These are phyloP conservation scores for Cladosporium austrohemisphaericum DNA, from an alignment of 2,329 filamentous ascomycete genomes.

Conservation along the genomic window DNA sequence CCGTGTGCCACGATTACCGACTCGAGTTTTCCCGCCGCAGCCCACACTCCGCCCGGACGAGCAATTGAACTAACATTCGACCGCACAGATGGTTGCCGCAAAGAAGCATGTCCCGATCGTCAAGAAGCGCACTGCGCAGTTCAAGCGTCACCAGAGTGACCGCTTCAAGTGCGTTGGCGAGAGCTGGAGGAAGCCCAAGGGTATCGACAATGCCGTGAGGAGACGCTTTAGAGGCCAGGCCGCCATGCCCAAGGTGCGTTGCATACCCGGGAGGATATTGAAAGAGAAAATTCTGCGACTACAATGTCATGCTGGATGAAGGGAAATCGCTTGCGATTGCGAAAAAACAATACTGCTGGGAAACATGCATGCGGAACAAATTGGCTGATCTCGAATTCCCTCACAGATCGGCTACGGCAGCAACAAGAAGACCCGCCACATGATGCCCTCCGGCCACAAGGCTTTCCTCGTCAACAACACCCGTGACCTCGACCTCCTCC, in stretches of 20 bases:
- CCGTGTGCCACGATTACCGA: constrained; percentile 12
- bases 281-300: constrained; percentile 14
- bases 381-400: constrained; percentile 17
- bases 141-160: constrained; percentile 97
- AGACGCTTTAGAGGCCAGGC: constrained; percentile 95
- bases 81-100: constrained; percentile 85
- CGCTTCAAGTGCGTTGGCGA: constrained; percentile 87
- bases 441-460: constrained; percentile 99
- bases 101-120: constrained; percentile 99
- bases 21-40: constrained; percentile 1
- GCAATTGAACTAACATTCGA: constrained; percentile 16
- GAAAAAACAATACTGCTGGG: constrained; percentile 4
- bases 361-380: constrained; percentile 13
- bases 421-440: constrained; percentile 99
- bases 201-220: constrained; percentile 98
- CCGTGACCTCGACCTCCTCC: constrained; percentile 91
- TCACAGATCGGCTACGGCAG: constrained; percentile 92
- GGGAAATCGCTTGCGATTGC: neutral
- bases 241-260: constrained; percentile 93
- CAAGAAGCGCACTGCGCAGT: constrained; percentile 99
- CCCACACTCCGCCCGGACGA: constrained; percentile 3
- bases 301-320: constrained; percentile 3
- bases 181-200: constrained; percentile 99
- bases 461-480: constrained; percentile 98
- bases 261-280: constrained; percentile 12